These are phyloP conservation scores for Termitomyces sp. DNA, from an alignment of 768 basidiomycete genomes.

Conservation along the genomic window DNA sequence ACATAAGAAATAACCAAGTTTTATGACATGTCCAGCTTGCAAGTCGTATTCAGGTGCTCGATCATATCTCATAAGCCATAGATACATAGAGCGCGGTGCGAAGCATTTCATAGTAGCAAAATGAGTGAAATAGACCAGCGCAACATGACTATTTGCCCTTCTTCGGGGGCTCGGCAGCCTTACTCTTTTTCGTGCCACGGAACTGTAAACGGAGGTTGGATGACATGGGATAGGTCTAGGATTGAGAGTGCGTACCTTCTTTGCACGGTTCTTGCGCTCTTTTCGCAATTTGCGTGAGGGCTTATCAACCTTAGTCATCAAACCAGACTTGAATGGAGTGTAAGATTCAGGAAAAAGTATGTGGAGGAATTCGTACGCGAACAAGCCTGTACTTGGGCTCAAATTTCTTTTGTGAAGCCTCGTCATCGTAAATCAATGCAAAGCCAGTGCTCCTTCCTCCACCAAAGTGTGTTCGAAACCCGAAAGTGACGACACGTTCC, in stretches of 20 bases:
- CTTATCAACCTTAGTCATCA: constrained; percentile 76
- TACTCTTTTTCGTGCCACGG: constrained; percentile 93
- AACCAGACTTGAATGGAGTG: constrained; percentile 45
- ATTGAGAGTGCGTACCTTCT: constrained; percentile 63
- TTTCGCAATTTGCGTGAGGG: constrained; percentile 97
- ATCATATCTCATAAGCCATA: constrained; percentile 18
- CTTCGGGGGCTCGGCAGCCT: constrained; percentile 89
- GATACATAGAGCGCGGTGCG: constrained; percentile 14
- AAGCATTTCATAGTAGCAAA: constrained; percentile 25
- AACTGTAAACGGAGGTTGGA: constrained; percentile 41
- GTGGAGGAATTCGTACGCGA: constrained; percentile 55
- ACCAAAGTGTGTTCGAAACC: constrained; percentile 95
- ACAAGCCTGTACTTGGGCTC: constrained; percentile 95
- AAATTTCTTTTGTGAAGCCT: constrained; percentile 92
- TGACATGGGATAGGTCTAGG: constrained; percentile 2
- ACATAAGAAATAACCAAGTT: not conserved
- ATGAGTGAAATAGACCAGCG: constrained; percentile 16
- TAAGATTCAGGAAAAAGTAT: not conserved
- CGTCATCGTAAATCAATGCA: constrained; percentile 95
- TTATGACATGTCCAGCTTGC: not conserved
- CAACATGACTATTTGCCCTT: constrained; percentile 72
- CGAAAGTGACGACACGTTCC: constrained; percentile 87
- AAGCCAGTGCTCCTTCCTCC: constrained; percentile 97
- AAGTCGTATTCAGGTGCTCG: constrained; percentile 8
- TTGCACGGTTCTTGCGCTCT: constrained; percentile 98